Percentiles rank a stretch among this genome's conserved stretches.
Conservation (phyloP, 345 rosid species). For the Bruguiera gymnorhiza region DNA sequence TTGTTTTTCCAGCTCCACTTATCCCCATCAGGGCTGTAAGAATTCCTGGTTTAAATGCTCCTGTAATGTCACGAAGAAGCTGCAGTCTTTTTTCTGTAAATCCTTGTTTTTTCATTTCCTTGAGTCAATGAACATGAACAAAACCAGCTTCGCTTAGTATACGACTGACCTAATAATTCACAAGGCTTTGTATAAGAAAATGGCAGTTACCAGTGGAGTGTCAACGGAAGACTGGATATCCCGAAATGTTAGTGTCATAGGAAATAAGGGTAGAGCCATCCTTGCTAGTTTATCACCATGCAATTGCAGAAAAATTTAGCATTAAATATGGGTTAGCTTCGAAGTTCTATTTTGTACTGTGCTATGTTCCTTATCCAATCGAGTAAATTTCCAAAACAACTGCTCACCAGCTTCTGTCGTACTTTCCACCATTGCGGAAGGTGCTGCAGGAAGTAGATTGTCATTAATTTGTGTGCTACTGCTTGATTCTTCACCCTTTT, state of each 20-base stretch:
- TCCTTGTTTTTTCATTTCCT: slow-evolving; percentile 32
- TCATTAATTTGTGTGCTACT: not conserved
- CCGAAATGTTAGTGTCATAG: slow-evolving; percentile 31
- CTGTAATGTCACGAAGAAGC: slow-evolving; percentile 38
- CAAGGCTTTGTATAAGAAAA: not conserved
- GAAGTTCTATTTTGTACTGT: no score
- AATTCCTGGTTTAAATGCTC: slow-evolving; percentile 46
- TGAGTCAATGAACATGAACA: not conserved
- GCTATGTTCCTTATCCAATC: not conserved
- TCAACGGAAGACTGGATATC: slow-evolving; percentile 31
- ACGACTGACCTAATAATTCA: not conserved
- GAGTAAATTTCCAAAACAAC: not conserved
- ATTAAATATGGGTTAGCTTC: not conserved
- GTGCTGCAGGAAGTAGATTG: not conserved
- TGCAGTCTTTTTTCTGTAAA: slow-evolving; percentile 27
- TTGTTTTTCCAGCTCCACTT: slow-evolving; percentile 51
- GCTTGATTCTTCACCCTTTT: slow-evolving; percentile 7
- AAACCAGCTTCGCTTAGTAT: not conserved
- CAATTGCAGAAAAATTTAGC: not conserved
- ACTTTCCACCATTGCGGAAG: not conserved
- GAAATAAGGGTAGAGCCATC: slow-evolving; percentile 36
- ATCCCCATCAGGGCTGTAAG: slow-evolving; percentile 48
- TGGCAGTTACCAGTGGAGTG: slow-evolving; percentile 28
- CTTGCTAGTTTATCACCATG: slow-evolving; percentile 13
- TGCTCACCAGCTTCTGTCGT: not conserved